Evolutionary conservation across 1,284 basidiomycete genomes (phyloP).

Genomic region (Rhodofomes roseus): DNA sequence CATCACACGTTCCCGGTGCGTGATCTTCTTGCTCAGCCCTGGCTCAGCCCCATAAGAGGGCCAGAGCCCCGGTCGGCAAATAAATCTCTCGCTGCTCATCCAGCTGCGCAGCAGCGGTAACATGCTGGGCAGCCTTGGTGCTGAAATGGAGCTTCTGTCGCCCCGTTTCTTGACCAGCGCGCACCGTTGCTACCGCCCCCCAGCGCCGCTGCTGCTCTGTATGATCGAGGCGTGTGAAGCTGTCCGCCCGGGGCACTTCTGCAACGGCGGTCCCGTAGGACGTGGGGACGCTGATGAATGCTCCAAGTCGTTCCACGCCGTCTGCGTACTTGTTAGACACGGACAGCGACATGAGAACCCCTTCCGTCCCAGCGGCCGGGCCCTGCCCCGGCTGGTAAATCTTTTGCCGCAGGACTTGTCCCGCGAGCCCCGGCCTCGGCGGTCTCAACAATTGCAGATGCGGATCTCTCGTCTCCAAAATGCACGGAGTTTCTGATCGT

Average conservation of each 20-base stretch:
- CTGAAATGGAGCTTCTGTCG: neutral
- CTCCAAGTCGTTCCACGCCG: neutral
- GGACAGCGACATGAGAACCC: slow-evolving; percentile 1
- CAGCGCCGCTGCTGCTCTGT: neutral
- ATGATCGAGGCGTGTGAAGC: slow-evolving; percentile 3
- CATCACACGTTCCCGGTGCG: slow-evolving; percentile 4
- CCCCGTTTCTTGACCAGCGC: neutral
- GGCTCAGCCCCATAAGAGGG: neutral
- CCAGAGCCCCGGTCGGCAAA: neutral
- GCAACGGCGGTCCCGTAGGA: neutral
- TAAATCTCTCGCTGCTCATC: neutral
- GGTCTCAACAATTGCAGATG: slow-evolving; percentile 11
- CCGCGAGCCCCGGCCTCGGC: slow-evolving; percentile 21
- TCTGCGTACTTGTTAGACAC: neutral
- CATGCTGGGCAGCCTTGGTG: neutral
- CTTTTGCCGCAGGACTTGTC: slow-evolving; percentile 11
- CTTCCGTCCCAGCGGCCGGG: neutral
- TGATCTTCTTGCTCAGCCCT: slow-evolving; percentile 7
- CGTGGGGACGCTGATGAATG: neutral
- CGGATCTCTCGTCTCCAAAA: slow-evolving; percentile 3
- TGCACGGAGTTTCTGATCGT: slow-evolving; percentile 19
- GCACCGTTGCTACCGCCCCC: neutral
- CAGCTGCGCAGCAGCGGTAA: neutral
- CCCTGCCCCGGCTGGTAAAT: neutral
- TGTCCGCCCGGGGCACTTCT: neutral